phyloP scores from a whole-genome alignment of 768 basidiomycete species.

The Russula lepida region DNA sequence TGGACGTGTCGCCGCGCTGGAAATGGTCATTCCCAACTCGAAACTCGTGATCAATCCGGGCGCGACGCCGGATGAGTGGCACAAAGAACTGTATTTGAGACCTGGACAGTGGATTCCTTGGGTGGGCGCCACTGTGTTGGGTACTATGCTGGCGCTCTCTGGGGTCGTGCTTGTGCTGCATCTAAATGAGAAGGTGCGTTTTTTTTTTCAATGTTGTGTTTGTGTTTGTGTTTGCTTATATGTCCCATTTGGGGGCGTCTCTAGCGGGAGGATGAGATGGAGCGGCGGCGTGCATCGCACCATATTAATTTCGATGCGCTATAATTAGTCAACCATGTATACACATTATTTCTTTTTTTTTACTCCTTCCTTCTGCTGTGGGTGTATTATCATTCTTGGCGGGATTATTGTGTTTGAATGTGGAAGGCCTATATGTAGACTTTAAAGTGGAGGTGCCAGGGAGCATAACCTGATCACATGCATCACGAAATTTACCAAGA shows the following conservation, averaged over 20 bases:
- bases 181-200: constrained; percentile 81
- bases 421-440: too few relatives aligned
- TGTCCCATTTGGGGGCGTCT: constrained; percentile 1
- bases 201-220: not conserved
- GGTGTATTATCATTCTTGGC: not conserved
- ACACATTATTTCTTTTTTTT: not conserved
- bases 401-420: not conserved
- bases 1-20: constrained; percentile 83
- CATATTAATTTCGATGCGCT: constrained; percentile 97
- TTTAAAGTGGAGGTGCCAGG: too few relatives aligned
- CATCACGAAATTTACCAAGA: too few relatives aligned
- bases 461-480: too few relatives aligned
- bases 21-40: constrained; percentile 96
- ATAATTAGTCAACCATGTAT: constrained; percentile 31
- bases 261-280: constrained; percentile 84
- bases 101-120: constrained; percentile 98
- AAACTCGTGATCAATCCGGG: constrained; percentile 91
- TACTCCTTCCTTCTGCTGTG: not conserved
- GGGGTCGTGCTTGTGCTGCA: constrained; percentile 81
- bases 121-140: constrained; percentile 86
- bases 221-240: not conserved
- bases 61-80: constrained; percentile 57
- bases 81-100: constrained; percentile 78
- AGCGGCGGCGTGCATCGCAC: constrained; percentile 80
- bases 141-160: constrained; percentile 63